Evolutionary conservation across 345 rosid genomes (phyloP).

Genomic region (Brassica juncea): DNA sequence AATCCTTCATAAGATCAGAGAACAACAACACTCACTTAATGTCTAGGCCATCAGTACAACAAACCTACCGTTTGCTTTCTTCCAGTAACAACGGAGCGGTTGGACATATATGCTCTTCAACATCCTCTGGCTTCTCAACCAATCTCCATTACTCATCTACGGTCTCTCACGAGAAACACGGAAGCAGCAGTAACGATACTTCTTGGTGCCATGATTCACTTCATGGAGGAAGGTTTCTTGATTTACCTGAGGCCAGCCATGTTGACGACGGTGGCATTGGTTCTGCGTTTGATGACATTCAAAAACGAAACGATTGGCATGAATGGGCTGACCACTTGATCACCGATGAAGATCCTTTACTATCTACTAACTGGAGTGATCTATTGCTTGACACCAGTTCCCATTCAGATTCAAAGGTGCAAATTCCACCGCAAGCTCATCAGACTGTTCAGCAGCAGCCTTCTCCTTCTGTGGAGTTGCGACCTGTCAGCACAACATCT

Average conservation of each 20-base stretch:
- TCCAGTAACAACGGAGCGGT: constrained; percentile 58
- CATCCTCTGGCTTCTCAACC: constrained; percentile 72
- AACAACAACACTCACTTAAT: constrained; percentile 37
- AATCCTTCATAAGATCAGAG: constrained; percentile 48
- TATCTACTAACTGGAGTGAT: constrained; percentile 70
- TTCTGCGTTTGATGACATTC: constrained; percentile 46
- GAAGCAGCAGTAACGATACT: constrained; percentile 54
- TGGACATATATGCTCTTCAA: constrained; percentile 72
- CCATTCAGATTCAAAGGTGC: constrained; percentile 79
- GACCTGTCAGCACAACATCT: constrained; percentile 51
- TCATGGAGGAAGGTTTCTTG: constrained; percentile 61
- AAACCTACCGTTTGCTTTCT: constrained; percentile 48
- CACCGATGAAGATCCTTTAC: constrained; percentile 68
- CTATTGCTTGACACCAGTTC: constrained; percentile 54
- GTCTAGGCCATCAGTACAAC: constrained; percentile 52
- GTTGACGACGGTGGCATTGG: constrained; percentile 50
- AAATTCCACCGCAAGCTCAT: constrained; percentile 33
- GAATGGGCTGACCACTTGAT: constrained; percentile 96
- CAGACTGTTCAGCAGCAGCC: constrained; percentile 56
- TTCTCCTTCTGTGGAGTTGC: constrained; percentile 58
- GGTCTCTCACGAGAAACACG: constrained; percentile 40
- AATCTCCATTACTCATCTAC: constrained; percentile 71
- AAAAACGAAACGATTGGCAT: constrained; percentile 79
- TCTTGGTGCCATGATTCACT: constrained; percentile 69
- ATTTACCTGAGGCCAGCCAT: constrained; percentile 55